A percentile compares a stretch with the other conserved stretches of the same genome.
phyloP scores from a whole-genome alignment of 306 rosid genomes.

The Dalbergia cultrata region DNA sequence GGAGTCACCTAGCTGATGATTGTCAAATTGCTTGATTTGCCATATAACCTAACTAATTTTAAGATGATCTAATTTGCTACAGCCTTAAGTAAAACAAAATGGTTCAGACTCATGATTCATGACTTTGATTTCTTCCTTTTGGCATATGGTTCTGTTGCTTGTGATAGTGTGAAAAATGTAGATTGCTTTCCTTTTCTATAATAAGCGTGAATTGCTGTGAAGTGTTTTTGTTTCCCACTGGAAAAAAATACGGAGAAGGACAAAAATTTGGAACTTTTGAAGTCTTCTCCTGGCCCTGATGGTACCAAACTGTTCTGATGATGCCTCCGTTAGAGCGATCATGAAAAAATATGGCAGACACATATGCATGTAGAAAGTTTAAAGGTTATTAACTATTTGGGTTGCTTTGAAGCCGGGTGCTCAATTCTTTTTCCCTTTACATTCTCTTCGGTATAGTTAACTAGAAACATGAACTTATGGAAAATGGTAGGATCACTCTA shows the following conservation, averaged over 20 bases:
- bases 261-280: background rate
- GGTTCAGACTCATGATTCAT: background rate
- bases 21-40: constrained; percentile 7
- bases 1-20: background rate
- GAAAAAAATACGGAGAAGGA: background rate
- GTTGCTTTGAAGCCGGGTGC: constrained; percentile 20
- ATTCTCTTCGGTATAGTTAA: constrained; percentile 12
- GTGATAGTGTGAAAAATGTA: background rate
- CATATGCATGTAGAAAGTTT: too few species aligned
- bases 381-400: background rate
- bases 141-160: background rate
- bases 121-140: background rate
- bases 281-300: background rate
- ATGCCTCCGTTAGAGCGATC: too few species aligned
- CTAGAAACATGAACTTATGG: constrained; percentile 15
- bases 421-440: background rate
- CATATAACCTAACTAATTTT: background rate
- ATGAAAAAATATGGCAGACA: too few species aligned
- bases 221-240: background rate
- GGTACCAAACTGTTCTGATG: too few species aligned
- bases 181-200: background rate
- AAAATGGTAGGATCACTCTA: constrained; percentile 3
- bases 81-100: background rate
- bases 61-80: background rate
- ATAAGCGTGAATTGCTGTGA: background rate